phyloP scores from a whole-genome alignment of 148 eudicot species.

The Agrostemma githago region DNA sequence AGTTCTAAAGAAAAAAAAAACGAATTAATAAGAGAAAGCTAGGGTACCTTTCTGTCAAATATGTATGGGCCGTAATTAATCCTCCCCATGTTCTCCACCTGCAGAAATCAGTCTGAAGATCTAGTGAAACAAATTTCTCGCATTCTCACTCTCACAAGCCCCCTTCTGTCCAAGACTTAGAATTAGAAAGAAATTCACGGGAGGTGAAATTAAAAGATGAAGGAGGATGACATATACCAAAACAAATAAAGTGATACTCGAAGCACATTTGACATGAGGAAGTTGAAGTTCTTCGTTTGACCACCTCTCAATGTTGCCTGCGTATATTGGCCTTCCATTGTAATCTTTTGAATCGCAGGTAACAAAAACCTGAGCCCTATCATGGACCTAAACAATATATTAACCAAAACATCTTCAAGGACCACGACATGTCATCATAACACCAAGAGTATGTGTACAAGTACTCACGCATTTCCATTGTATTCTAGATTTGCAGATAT shows the following conservation, averaged over 20 bases:
- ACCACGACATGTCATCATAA: not conserved
- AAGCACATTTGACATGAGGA: conserved; percentile 50
- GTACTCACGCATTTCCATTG: not conserved
- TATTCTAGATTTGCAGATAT: not conserved
- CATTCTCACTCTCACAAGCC: not conserved
- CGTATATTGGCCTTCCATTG: conserved; percentile 48
- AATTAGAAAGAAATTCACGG: not conserved
- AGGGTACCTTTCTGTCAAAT: conserved; percentile 77
- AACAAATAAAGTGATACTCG: conserved; percentile 45
- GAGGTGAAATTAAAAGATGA: conserved; percentile 2
- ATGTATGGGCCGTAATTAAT: conserved; percentile 74
- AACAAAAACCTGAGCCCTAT: conserved; percentile 86
- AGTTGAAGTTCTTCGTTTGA: conserved; percentile 61
- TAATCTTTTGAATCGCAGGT: conserved; percentile 48
- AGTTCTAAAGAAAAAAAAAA: not conserved
- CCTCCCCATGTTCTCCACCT: conserved; percentile 99
- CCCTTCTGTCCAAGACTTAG: not conserved
- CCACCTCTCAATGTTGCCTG: conserved; percentile 71
- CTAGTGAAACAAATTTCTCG: not conserved
- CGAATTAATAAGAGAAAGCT: not conserved
- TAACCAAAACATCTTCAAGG: conserved; percentile 4
- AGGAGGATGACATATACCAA: conserved; percentile 46
- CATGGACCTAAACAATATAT: conserved; percentile 59
- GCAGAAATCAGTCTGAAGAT: conserved; percentile 13
- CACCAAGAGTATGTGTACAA: not conserved